Percentiles rank a stretch among this genome's conserved stretches.
phyloP scores from a whole-genome alignment of 768 basidiomycete genomes.

The Chalciporus sphaerocephalus region DNA sequence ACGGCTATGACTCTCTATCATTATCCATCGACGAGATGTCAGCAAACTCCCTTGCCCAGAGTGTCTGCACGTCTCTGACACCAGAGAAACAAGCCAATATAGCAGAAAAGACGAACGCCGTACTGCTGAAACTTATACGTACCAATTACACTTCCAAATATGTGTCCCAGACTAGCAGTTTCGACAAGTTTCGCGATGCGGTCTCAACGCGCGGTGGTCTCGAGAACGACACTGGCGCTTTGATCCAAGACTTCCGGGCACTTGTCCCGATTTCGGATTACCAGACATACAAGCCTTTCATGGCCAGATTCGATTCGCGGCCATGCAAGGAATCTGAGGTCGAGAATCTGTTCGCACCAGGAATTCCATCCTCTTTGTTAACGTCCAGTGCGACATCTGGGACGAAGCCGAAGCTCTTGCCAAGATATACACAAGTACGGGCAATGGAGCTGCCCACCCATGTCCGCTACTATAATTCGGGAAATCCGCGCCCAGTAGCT shows the following conservation, averaged over 20 bases:
- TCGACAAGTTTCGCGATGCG: constrained; percentile 4
- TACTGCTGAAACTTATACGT: constrained; percentile 5
- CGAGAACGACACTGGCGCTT: neutral
- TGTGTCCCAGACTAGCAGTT: neutral
- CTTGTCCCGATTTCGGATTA: constrained; percentile 13
- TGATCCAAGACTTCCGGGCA: constrained; percentile 7
- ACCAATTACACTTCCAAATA: constrained; percentile 3
- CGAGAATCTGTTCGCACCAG: constrained; percentile 12
- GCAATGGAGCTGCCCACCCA: no score
- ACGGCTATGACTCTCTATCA: no score
- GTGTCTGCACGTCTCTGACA: neutral
- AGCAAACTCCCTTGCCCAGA: no score
- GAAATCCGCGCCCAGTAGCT: no score
- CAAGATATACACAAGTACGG: neutral
- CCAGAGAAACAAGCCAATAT: constrained; percentile 3
- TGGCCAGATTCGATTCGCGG: constrained; percentile 4
- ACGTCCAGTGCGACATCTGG: constrained; percentile 16
- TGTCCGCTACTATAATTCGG: neutral
- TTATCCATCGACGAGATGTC: no score
- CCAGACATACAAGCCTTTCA: constrained; percentile 10
- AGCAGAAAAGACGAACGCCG: neutral
- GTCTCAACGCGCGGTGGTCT: constrained; percentile 1
- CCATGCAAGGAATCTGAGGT: constrained; percentile 10
- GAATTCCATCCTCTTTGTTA: constrained; percentile 9
- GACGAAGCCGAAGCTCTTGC: constrained; percentile 9